These are phyloP conservation scores for Phyllostachys edulis DNA, from an alignment of 176 grass and related monocot species.

Conservation along the genomic window DNA sequence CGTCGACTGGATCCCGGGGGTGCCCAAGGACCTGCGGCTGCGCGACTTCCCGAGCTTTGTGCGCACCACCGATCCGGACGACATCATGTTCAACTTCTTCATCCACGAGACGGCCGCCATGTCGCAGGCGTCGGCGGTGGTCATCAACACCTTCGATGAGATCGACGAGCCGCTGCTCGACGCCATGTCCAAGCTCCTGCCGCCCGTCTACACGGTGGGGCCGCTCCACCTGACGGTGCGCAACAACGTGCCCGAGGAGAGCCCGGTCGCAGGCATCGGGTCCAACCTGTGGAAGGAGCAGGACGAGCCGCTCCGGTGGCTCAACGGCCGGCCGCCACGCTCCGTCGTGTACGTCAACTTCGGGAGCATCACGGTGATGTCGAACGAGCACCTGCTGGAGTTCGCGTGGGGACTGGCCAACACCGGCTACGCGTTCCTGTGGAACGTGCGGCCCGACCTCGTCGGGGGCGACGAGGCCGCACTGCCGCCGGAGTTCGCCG, in stretches of 20 bases:
- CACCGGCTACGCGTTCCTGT: conserved; percentile 42
- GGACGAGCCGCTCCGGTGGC: conserved; percentile 31
- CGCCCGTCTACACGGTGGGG: conserved; percentile 26
- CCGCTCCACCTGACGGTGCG: conserved; percentile 35
- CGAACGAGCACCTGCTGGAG: conserved; percentile 36
- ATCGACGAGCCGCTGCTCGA: conserved; percentile 20
- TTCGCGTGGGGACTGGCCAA: conserved; percentile 59
- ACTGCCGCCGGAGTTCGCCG: conserved; percentile 26
- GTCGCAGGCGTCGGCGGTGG: conserved; percentile 31
- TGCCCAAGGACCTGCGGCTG: conserved; percentile 13
- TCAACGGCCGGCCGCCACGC: conserved; percentile 7
- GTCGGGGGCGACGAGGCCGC: conserved; percentile 17
- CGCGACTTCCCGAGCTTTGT: conserved; percentile 48
- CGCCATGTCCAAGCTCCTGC: conserved; percentile 10
- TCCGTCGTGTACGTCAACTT: conserved; percentile 63
- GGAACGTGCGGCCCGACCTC: conserved; percentile 57
- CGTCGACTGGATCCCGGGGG: conserved; percentile 27
- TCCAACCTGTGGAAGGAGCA: conserved; percentile 52
- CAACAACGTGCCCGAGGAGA: conserved; percentile 11
- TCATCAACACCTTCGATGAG: conserved; percentile 57
- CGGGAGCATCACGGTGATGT: conserved; percentile 60
- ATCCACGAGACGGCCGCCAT: conserved; percentile 34
- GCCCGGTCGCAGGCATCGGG: conserved; percentile 1
- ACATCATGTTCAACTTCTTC: conserved; percentile 54
- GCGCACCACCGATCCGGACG: conserved; percentile 37